phyloP scores from a whole-genome alignment of 2,329 filamentous ascomycete species.

The Pseudogymnoascus sp. region DNA sequence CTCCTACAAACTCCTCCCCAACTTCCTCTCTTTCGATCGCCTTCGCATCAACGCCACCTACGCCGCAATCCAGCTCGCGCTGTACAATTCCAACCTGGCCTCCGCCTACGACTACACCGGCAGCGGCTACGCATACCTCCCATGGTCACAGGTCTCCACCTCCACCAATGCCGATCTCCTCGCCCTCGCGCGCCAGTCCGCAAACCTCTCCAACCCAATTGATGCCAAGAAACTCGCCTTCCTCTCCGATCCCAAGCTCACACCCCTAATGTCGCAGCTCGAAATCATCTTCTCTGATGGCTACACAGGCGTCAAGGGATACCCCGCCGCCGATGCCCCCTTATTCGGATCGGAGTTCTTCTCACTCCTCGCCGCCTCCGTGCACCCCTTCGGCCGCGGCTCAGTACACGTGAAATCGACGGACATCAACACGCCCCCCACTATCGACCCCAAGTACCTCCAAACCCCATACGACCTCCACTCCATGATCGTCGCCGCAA shows the following conservation, averaged over 20 bases:
- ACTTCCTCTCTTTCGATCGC: slow-evolving; percentile 16
- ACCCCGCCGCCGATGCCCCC: slow-evolving; percentile 13
- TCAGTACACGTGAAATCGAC: slow-evolving; percentile 46
- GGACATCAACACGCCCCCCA: slow-evolving; percentile 32
- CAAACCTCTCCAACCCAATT: slow-evolving; percentile 26
- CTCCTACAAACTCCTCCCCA: slow-evolving; percentile 20
- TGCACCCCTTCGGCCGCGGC: slow-evolving; percentile 51
- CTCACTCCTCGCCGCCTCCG: slow-evolving; percentile 42
- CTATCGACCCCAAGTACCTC: slow-evolving; percentile 50
- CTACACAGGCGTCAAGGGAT: slow-evolving; percentile 33
- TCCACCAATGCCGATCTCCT: slow-evolving; percentile 27
- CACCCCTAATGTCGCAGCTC: slow-evolving; percentile 16
- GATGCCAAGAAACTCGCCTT: slow-evolving; percentile 36
- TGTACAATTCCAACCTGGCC: slow-evolving; percentile 14
- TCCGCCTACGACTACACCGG: slow-evolving; percentile 21
- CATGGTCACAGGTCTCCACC: slow-evolving; percentile 33
- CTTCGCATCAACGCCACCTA: slow-evolving; percentile 23
- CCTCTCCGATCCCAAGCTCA: slow-evolving; percentile 26
- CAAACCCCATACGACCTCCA: slow-evolving; percentile 44
- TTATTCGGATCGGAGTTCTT: slow-evolving; percentile 18
- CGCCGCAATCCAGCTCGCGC: slow-evolving; percentile 29
- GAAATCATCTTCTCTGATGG: slow-evolving; percentile 36
- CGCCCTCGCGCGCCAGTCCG: slow-evolving; percentile 29
- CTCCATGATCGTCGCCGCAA: slow-evolving; percentile 17
- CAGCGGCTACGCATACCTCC: slow-evolving; percentile 35